Percentiles rank a stretch among this genome's conserved stretches.
Evolutionary conservation across 2,329 filamentous ascomycete species (phyloP).

Genomic region (Pseudogymnoascus sp.): DNA sequence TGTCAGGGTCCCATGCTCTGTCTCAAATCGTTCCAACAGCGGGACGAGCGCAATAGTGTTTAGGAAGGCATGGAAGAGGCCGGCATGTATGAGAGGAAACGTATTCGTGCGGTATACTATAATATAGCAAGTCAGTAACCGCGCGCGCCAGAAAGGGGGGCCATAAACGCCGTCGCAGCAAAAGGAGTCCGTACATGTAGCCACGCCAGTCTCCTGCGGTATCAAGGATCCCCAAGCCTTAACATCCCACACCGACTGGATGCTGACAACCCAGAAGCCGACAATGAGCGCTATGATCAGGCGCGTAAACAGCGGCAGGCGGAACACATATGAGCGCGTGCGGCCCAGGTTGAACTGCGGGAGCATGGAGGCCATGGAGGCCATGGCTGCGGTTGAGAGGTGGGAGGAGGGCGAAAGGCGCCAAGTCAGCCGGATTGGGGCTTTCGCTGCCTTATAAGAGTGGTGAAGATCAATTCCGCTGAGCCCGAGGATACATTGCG

Average conservation of each 20-base stretch:
- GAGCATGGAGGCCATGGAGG: conserved; percentile 23
- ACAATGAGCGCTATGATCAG: conserved; percentile 58
- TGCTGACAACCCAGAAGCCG: conserved; percentile 57
- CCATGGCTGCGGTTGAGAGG: conserved; percentile 5
- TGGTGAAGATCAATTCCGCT: background rate
- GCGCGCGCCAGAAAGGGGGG: background rate
- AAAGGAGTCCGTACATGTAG: conserved; percentile 50
- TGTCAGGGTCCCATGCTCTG: conserved; percentile 82
- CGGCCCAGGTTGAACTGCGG: conserved; percentile 59
- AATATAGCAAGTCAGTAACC: conserved; percentile 11
- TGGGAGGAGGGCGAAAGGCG: background rate
- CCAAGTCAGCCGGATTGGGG: conserved; percentile 1
- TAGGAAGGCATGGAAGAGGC: conserved; percentile 69
- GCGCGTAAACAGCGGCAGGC: conserved; percentile 83
- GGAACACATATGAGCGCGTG: conserved; percentile 70
- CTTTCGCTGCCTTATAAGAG: conserved; percentile 2
- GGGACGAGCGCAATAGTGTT: conserved; percentile 76
- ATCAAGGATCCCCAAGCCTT: conserved; percentile 70
- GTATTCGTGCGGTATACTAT: conserved; percentile 91
- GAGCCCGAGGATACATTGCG: background rate
- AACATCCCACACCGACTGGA: conserved; percentile 65
- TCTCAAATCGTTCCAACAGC: conserved; percentile 88
- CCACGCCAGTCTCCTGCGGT: conserved; percentile 64
- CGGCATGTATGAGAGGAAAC: conserved; percentile 77
- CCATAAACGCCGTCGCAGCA: conserved; percentile 6